These are phyloP conservation scores for Dryas octopetala DNA, from an alignment of 306 rosid genomes.

Conservation along the genomic window DNA sequence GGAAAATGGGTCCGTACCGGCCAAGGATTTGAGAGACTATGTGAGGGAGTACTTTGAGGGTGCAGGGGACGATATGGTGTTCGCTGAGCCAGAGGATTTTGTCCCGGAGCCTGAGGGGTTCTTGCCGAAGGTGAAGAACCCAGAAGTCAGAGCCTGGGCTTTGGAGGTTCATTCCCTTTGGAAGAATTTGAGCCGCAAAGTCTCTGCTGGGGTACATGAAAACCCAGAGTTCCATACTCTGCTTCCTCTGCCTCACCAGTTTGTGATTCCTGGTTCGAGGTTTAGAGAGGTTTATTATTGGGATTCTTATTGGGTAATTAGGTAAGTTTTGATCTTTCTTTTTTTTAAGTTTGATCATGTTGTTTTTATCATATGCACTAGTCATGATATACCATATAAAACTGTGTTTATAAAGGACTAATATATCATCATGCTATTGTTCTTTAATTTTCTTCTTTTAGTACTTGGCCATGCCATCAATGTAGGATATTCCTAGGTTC, in stretches of 20 bases:
- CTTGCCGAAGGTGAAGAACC: constrained; percentile 60
- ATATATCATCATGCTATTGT: background rate
- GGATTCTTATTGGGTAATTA: constrained; percentile 93
- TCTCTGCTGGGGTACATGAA: constrained; percentile 35
- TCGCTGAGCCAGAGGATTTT: constrained; percentile 57
- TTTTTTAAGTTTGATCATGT: background rate
- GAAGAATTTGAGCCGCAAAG: constrained; percentile 67
- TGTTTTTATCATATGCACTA: background rate
- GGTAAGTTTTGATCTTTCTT: constrained; percentile 36
- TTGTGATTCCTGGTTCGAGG: constrained; percentile 73
- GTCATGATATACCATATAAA: background rate
- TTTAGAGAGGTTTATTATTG: constrained; percentile 89
- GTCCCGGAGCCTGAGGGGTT: constrained; percentile 56
- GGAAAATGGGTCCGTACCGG: constrained; percentile 38
- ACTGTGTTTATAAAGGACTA: background rate
- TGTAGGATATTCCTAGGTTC: too few species aligned
- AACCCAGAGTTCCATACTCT: constrained; percentile 63
- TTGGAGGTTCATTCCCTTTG: constrained; percentile 67
- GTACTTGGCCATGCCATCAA: too few species aligned
- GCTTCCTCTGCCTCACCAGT: constrained; percentile 56
- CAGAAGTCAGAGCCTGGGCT: constrained; percentile 71
- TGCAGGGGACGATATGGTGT: constrained; percentile 73
- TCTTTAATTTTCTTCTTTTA: too few species aligned
- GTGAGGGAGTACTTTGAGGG: constrained; percentile 37
- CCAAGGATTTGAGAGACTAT: constrained; percentile 35